Conservation (phyloP, 2,329 filamentous ascomycete species). For the Harringtonia aguacate region DNA sequence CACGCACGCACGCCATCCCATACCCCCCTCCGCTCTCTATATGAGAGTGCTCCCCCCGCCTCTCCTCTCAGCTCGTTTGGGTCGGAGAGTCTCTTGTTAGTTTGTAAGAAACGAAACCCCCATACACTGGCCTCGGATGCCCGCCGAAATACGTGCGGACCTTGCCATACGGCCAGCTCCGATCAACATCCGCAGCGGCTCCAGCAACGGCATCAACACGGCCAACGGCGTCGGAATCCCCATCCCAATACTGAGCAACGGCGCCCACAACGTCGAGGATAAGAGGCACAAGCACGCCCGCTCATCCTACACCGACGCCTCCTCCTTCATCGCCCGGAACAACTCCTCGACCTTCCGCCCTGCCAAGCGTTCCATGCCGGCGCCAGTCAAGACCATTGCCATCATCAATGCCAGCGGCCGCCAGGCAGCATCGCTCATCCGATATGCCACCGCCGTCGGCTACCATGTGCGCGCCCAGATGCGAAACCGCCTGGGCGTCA, state of each 20-base stretch:
- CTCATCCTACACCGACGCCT: slow-evolving; percentile 51
- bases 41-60: not conserved
- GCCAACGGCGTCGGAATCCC: slow-evolving; percentile 1
- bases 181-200: not conserved
- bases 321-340: slow-evolving; percentile 43
- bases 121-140: slow-evolving; percentile 8
- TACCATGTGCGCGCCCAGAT: slow-evolving; percentile 90
- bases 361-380: slow-evolving; percentile 46
- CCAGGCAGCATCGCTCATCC: slow-evolving; percentile 89
- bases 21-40: no score
- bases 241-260: slow-evolving; percentile 9
- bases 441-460: slow-evolving; percentile 85
- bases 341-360: slow-evolving; percentile 52
- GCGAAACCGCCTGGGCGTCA: slow-evolving; percentile 74
- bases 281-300: slow-evolving; percentile 45
- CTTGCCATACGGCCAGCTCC: slow-evolving; percentile 16
- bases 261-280: slow-evolving; percentile 6
- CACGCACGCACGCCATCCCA: no score
- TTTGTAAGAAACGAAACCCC: not conserved
- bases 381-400: slow-evolving; percentile 70
- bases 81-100: not conserved
- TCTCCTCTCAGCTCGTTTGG: not conserved
- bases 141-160: slow-evolving; percentile 12
- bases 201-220: slow-evolving; percentile 2
- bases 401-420: slow-evolving; percentile 94